Conservation (phyloP, 768 basidiomycete genomes). For the Boletus fagicola region DNA sequence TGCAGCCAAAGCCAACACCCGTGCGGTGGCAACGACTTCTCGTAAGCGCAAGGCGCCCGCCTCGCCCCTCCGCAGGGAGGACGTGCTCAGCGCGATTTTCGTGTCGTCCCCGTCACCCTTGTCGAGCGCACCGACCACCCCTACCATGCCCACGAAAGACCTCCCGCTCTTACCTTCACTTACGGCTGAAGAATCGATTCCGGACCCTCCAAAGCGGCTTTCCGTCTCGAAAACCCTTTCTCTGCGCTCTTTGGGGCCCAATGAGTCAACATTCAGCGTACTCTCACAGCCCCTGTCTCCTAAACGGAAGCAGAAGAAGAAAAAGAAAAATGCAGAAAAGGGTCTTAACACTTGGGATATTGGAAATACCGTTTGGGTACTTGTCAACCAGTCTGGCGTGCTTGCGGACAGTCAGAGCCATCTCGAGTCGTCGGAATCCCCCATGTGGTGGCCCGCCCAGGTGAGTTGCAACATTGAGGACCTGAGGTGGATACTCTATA, state of each 20-base stretch:
- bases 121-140: conserved; percentile 25
- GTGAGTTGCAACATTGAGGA: conserved; percentile 36
- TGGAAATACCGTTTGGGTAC: conserved; percentile 52
- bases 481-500: conserved; percentile 3
- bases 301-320: conserved; percentile 21
- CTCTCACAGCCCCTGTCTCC: conserved; percentile 24
- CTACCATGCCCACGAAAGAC: conserved; percentile 12
- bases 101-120: conserved; percentile 26
- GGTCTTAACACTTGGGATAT: conserved; percentile 22
- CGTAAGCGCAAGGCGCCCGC: conserved; percentile 31
- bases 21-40: conserved; percentile 15
- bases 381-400: conserved; percentile 41
- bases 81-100: conserved; percentile 6
- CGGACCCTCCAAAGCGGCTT: conserved; percentile 6
- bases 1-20: conserved; percentile 9
- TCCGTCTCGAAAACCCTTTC: conserved; percentile 15
- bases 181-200: neutral
- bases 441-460: conserved; percentile 72
- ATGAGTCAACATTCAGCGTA: conserved; percentile 11
- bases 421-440: conserved; percentile 11
- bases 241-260: conserved; percentile 1
- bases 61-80: conserved; percentile 9
- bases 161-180: conserved; percentile 19
- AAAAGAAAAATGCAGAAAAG: conserved; percentile 2
- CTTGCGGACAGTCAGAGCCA: conserved; percentile 35